phyloP scores from a whole-genome alignment of 495 filamentous ascomycete species.

The Penicillium silybi region DNA sequence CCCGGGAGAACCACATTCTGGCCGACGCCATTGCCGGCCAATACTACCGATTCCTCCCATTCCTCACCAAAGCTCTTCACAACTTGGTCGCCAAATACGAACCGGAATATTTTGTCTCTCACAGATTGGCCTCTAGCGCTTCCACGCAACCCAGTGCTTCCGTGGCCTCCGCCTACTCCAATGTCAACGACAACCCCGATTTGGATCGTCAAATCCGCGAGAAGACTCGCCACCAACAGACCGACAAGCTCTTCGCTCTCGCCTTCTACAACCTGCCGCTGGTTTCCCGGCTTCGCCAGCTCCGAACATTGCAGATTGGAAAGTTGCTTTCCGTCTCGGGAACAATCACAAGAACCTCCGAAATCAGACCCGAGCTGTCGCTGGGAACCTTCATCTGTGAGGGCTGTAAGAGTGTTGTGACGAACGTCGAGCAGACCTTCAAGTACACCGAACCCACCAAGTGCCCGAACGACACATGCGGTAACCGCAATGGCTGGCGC shows the following conservation, averaged over 20 bases:
- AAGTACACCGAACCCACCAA: conserved; percentile 94
- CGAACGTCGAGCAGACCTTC: conserved; percentile 96
- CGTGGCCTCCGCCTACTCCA: conserved; percentile 59
- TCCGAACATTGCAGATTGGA: conserved; percentile 88
- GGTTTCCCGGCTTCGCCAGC: conserved; percentile 83
- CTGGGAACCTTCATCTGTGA: conserved; percentile 93
- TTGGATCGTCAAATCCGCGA: conserved; percentile 31
- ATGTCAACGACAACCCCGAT: conserved; percentile 55
- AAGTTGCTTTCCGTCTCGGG: conserved; percentile 92
- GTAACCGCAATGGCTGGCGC: conserved; percentile 85
- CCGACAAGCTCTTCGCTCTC: conserved; percentile 90
- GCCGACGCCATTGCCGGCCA: conserved; percentile 80
- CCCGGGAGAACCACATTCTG: conserved; percentile 65
- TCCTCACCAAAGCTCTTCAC: conserved; percentile 83
- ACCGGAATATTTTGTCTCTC: conserved; percentile 86
- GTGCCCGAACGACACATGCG: conserved; percentile 89
- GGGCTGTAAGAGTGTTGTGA: conserved; percentile 70
- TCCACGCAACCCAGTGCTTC: conserved; percentile 63
- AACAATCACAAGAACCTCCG: conserved; percentile 92
- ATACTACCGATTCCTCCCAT: conserved; percentile 94
- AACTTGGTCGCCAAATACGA: conserved; percentile 92
- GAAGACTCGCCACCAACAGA: conserved; percentile 89
- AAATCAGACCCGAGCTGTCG: conserved; percentile 90
- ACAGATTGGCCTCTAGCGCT: conserved; percentile 68
- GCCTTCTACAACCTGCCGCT: conserved; percentile 96